Evolutionary conservation across 805 yeast genomes (phyloP).

Genomic region (Torulaspora delbrueckii): DNA sequence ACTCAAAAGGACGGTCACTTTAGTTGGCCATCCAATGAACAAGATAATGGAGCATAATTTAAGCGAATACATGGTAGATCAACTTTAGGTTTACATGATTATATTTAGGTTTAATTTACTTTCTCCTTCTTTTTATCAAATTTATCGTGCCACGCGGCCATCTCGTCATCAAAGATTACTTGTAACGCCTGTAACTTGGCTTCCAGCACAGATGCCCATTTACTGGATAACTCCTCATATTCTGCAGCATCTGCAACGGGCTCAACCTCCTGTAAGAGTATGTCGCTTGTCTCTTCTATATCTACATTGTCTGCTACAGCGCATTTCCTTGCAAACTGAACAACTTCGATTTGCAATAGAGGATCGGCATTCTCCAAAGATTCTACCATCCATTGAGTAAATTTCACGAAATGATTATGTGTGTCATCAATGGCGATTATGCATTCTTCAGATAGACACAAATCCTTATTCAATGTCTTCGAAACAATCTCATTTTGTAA

Average conservation of each 20-base stretch:
- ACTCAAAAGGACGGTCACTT: too few relatives aligned
- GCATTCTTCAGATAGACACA: slow-evolving; percentile 23
- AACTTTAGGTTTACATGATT: neutral
- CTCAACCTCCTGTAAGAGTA: slow-evolving; percentile 32
- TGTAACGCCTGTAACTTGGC: slow-evolving; percentile 17
- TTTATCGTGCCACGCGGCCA: slow-evolving; percentile 24
- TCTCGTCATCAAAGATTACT: slow-evolving; percentile 16
- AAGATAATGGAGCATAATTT: too few relatives aligned
- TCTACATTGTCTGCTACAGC: slow-evolving; percentile 32
- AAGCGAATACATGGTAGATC: too few relatives aligned
- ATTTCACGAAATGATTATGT: slow-evolving; percentile 33
- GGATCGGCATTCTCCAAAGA: slow-evolving; percentile 21
- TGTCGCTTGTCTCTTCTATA: slow-evolving; percentile 28
- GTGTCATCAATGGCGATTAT: slow-evolving; percentile 27
- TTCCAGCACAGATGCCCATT: slow-evolving; percentile 27
- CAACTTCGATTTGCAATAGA: slow-evolving; percentile 26
- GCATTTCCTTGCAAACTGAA: slow-evolving; percentile 31
- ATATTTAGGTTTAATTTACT: neutral
- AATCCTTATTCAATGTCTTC: slow-evolving; percentile 31
- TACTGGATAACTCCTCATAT: slow-evolving; percentile 20
- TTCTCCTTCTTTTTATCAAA: slow-evolving; percentile 22
- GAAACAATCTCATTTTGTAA: slow-evolving; percentile 34
- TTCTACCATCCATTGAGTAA: slow-evolving; percentile 36
- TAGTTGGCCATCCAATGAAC: too few relatives aligned
- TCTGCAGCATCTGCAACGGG: slow-evolving; percentile 25